Percentiles rank a stretch among this genome's conserved stretches.
phyloP scores from a whole-genome alignment of 1,284 basidiomycete genomes.

The Ceraceosorus bombacis region DNA sequence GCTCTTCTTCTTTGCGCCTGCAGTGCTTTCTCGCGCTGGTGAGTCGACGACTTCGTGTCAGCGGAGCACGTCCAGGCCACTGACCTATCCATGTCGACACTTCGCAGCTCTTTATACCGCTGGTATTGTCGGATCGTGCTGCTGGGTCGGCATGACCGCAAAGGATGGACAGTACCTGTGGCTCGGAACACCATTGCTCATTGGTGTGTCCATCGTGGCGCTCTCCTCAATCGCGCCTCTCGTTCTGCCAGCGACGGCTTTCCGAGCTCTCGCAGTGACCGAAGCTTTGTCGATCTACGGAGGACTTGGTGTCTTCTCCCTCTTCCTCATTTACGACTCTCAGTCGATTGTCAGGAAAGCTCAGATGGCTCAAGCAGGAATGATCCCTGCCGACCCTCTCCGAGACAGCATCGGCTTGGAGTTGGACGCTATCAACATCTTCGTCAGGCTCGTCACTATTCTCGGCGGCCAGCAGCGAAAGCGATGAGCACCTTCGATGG shows the following conservation, averaged over 20 bases:
- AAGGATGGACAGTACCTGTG: slow-evolving; percentile 75
- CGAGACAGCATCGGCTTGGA: slow-evolving; percentile 67
- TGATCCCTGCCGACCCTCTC: slow-evolving; percentile 65
- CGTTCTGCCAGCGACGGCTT: slow-evolving; percentile 67
- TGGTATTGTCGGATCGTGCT: slow-evolving; percentile 69
- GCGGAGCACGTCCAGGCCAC: too few species aligned
- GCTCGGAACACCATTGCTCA: slow-evolving; percentile 62
- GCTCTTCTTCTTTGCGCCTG: slow-evolving; percentile 76
- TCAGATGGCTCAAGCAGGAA: slow-evolving; percentile 63
- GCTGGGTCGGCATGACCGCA: slow-evolving; percentile 82
- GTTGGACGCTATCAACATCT: slow-evolving; percentile 74
- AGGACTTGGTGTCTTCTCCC: slow-evolving; percentile 76
- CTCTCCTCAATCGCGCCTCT: slow-evolving; percentile 77
- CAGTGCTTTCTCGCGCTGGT: slow-evolving; percentile 76
- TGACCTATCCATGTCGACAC: too few species aligned
- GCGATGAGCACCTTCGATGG: slow-evolving; percentile 26
- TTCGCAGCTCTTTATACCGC: slow-evolving; percentile 62
- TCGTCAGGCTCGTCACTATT: slow-evolving; percentile 73
- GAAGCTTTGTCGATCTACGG: slow-evolving; percentile 71
- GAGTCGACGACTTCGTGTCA: too few species aligned
- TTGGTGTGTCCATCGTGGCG: slow-evolving; percentile 73
- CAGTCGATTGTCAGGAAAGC: slow-evolving; percentile 72
- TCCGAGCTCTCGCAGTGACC: slow-evolving; percentile 66
- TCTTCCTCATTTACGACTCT: slow-evolving; percentile 80
- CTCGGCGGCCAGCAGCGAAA: slow-evolving; percentile 54